Evolutionary conservation across 164 flowering plant species (phyloP).

Genomic region (Vitis rupestris): DNA sequence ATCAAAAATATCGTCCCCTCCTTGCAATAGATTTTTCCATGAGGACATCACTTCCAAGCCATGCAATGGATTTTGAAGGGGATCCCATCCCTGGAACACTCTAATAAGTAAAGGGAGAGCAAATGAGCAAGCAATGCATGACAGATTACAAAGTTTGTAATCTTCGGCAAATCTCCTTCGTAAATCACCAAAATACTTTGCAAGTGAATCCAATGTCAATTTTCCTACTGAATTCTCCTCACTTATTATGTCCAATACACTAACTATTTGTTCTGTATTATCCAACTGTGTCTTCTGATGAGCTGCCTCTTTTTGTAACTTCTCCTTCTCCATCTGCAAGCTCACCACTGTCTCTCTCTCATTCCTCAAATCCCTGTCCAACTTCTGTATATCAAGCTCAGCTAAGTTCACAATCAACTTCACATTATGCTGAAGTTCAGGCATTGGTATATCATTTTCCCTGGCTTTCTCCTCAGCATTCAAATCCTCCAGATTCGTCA

Average conservation of each 20-base stretch:
- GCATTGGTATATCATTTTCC: slow-evolving; percentile 76
- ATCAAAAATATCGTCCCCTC: slow-evolving; percentile 49
- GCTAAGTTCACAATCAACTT: slow-evolving; percentile 66
- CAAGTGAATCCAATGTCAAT: slow-evolving; percentile 67
- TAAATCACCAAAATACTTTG: slow-evolving; percentile 51
- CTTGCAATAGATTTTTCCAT: slow-evolving; percentile 74
- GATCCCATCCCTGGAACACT: slow-evolving; percentile 92
- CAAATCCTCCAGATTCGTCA: slow-evolving; percentile 79
- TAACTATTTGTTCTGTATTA: slow-evolving; percentile 50
- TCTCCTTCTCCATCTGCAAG: slow-evolving; percentile 73
- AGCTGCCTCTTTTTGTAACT: slow-evolving; percentile 47
- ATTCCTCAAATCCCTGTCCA: slow-evolving; percentile 64
- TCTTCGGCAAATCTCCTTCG: slow-evolving; percentile 50
- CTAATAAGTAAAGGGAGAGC: slow-evolving; percentile 70
- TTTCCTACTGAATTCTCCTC: slow-evolving; percentile 48
- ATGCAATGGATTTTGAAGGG: slow-evolving; percentile 62
- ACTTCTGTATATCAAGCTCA: slow-evolving; percentile 64
- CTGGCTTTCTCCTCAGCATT: slow-evolving; percentile 69
- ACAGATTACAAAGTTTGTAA: slow-evolving; percentile 71
- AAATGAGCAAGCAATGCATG: slow-evolving; percentile 73
- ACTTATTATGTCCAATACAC: slow-evolving; percentile 38
- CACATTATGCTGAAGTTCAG: slow-evolving; percentile 85
- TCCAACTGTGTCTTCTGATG: slow-evolving; percentile 59
- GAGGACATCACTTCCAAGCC: slow-evolving; percentile 54
- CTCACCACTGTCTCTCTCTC: slow-evolving; percentile 70